phyloP scores from a whole-genome alignment of 495 filamentous ascomycete genomes.

The Lentithecium fluviatile region DNA sequence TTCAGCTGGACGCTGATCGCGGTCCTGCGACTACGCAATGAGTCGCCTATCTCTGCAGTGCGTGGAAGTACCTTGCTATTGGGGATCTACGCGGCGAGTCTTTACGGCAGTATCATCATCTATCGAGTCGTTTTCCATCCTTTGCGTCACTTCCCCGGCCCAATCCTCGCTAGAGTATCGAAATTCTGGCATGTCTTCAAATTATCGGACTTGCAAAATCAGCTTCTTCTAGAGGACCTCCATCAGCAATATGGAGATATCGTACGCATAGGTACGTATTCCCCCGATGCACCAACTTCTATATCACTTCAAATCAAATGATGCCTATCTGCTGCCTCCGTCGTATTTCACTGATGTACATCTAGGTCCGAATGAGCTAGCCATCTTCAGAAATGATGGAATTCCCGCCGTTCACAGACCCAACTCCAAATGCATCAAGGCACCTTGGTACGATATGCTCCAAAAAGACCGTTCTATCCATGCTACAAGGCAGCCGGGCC shows the following conservation, averaged over 20 bases:
- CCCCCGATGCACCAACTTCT: neutral
- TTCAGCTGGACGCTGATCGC: neutral
- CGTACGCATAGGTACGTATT: slow-evolving; percentile 22
- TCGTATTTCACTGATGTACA: neutral
- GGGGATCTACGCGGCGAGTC: neutral
- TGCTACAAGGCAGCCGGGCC: slow-evolving; percentile 36
- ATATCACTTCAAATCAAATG: neutral
- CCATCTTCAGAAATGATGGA: neutral
- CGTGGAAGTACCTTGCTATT: neutral
- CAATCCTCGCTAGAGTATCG: slow-evolving; percentile 1
- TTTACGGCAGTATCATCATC: slow-evolving; percentile 19
- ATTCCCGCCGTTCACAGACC: slow-evolving; percentile 21
- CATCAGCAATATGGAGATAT: slow-evolving; percentile 20
- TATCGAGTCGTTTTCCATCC: slow-evolving; percentile 24
- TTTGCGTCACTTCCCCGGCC: slow-evolving; percentile 19
- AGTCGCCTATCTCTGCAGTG: neutral
- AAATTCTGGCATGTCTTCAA: slow-evolving; percentile 21
- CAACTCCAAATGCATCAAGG: slow-evolving; percentile 40
- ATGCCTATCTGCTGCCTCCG: neutral
- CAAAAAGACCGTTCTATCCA: slow-evolving; percentile 36
- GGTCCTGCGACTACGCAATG: neutral
- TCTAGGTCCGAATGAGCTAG: slow-evolving; percentile 11
- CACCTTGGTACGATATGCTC: slow-evolving; percentile 39
- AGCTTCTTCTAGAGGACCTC: slow-evolving; percentile 9
- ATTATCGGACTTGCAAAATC: slow-evolving; percentile 1